These are phyloP conservation scores for Neurospora sublineolata DNA, from an alignment of 495 filamentous ascomycete species.

Conservation along the genomic window DNA sequence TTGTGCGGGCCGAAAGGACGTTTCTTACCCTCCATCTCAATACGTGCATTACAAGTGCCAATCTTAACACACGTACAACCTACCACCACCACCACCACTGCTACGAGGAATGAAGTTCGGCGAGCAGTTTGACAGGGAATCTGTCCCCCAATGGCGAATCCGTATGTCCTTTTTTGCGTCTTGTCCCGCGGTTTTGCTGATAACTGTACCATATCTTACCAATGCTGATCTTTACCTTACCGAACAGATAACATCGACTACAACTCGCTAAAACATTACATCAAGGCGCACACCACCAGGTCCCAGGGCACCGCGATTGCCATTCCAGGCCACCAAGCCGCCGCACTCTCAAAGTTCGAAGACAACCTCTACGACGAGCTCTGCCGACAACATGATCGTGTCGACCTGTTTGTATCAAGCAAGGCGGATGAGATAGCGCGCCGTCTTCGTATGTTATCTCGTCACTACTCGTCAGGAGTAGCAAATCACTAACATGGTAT, in stretches of 20 bases:
- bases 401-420: slow-evolving; percentile 58
- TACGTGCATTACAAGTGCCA: neutral
- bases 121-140: slow-evolving; percentile 66
- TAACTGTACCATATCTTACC: neutral
- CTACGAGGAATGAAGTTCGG: slow-evolving; percentile 54
- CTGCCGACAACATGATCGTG: slow-evolving; percentile 51
- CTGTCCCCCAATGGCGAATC: slow-evolving; percentile 81
- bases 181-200: neutral
- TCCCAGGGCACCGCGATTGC: slow-evolving; percentile 50
- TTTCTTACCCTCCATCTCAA: neutral
- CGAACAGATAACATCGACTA: slow-evolving; percentile 58
- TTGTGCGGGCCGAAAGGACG: neutral
- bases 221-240: neutral
- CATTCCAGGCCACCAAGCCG: slow-evolving; percentile 50
- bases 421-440: slow-evolving; percentile 58
- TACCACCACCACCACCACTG: neutral
- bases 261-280: slow-evolving; percentile 61
- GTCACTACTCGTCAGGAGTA: neutral
- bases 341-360: slow-evolving; percentile 45
- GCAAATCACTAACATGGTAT: slow-evolving; percentile 2
- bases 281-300: slow-evolving; percentile 56
- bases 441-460: slow-evolving; percentile 37
- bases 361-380: slow-evolving; percentile 50
- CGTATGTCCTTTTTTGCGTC: slow-evolving; percentile 33
- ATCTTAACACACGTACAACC: neutral